These are phyloP conservation scores for Quercus ilex DNA, from an alignment of 306 rosid species.

Conservation along the genomic window DNA sequence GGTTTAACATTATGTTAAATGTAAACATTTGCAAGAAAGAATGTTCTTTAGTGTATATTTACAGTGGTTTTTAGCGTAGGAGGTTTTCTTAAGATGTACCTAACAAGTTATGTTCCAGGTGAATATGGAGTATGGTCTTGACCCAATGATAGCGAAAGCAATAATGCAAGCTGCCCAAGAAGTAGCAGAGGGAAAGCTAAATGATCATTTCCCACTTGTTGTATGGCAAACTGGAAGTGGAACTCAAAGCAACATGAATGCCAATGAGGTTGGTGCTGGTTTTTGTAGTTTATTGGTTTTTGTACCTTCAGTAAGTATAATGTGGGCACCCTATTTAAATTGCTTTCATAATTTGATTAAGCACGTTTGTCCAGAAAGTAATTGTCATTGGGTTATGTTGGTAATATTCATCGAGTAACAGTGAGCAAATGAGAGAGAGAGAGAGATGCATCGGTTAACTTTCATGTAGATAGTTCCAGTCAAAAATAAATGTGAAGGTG, in stretches of 20 bases:
- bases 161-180: slow-evolving; percentile 90
- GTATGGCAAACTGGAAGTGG: slow-evolving; percentile 99
- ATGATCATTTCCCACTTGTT: slow-evolving; percentile 93
- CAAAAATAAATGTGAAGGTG: background rate
- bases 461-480: background rate
- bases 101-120: slow-evolving; percentile 43
- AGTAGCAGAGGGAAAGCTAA: slow-evolving; percentile 95
- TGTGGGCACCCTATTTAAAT: background rate
- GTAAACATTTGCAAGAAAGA: too few relatives aligned
- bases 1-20: too few relatives aligned
- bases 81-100: background rate
- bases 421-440: background rate
- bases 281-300: background rate
- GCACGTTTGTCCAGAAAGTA: background rate
- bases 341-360: background rate
- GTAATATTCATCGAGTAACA: background rate
- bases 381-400: background rate
- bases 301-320: background rate
- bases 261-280: slow-evolving; percentile 64
- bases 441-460: background rate
- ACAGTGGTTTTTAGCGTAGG: background rate
- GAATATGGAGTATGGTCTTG: slow-evolving; percentile 91
- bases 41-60: too few relatives aligned
- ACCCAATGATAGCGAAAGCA: slow-evolving; percentile 79
- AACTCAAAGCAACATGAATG: slow-evolving; percentile 98